Percentiles rank a stretch among this genome's conserved stretches.
Evolutionary conservation across 352 stramenopile species (phyloP).

Genomic region (Globisporangium cederbergense): DNA sequence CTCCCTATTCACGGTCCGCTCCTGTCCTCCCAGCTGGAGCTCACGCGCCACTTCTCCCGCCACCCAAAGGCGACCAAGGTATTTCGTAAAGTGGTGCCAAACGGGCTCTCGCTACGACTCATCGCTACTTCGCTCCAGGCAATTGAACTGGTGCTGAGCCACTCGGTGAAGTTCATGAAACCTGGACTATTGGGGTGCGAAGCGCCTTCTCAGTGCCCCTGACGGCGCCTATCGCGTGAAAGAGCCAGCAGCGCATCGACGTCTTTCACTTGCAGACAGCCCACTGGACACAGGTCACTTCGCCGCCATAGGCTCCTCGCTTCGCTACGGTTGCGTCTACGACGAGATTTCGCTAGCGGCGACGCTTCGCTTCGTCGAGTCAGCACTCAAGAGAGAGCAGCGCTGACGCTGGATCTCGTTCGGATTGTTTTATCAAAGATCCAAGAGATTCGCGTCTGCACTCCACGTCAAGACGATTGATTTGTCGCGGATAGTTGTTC

Average conservation of each 20-base stretch:
- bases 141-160: neutral
- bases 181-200: neutral
- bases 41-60: no score
- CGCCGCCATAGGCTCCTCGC: neutral
- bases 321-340: neutral
- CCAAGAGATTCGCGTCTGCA: neutral
- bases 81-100: no score
- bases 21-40: no score
- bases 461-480: neutral
- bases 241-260: no score
- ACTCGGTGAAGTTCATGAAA: neutral
- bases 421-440: neutral
- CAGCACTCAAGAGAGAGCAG: neutral
- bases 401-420: neutral
- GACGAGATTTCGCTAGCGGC: neutral
- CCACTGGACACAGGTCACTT: neutral
- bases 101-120: neutral
- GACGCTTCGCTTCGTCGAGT: neutral
- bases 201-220: neutral
- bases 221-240: neutral
- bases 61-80: no score
- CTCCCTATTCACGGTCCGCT: no score
- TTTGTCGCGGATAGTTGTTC: neutral
- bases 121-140: neutral
- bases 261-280: neutral